Percentiles rank a stretch among this genome's conserved stretches.
Conservation (phyloP, 2,329 filamentous ascomycete genomes). For the Pseudocercospora fijiensis region DNA sequence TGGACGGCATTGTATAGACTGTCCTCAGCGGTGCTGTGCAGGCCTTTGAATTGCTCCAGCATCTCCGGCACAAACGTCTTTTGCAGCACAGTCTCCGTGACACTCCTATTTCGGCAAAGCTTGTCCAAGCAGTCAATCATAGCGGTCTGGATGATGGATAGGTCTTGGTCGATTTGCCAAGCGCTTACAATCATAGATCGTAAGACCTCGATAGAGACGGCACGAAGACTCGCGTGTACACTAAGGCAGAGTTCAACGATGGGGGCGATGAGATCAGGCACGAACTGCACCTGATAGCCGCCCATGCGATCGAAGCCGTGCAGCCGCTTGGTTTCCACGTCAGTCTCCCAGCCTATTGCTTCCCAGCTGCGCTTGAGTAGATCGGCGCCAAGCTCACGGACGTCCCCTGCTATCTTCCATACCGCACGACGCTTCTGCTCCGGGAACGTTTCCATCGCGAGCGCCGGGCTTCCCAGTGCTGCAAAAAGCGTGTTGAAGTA, state of each 20-base stretch:
- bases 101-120: conserved; percentile 74
- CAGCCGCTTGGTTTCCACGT: conserved; percentile 69
- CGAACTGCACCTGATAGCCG: conserved; percentile 97
- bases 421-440: conserved; percentile 95
- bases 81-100: conserved; percentile 85
- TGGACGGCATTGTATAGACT: conserved; percentile 73
- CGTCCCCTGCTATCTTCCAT: conserved; percentile 98
- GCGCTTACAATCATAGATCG: conserved; percentile 99
- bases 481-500: conserved; percentile 89
- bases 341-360: conserved; percentile 94
- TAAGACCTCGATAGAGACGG: conserved; percentile 86
- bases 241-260: conserved; percentile 94
- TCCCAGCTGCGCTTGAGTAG: conserved; percentile 86
- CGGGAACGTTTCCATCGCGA: conserved; percentile 91
- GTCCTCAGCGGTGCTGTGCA: conserved; percentile 67
- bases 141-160: conserved; percentile 88
- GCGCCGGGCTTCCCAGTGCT: conserved; percentile 81
- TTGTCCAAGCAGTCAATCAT: conserved; percentile 92
- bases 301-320: conserved; percentile 84
- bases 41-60: conserved; percentile 72
- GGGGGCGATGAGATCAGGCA: conserved; percentile 83
- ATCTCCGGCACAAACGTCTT: conserved; percentile 90
- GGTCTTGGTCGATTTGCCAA: conserved; percentile 91
- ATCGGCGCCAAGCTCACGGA: conserved; percentile 85
- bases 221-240: conserved; percentile 85